Conservation (phyloP, 164 flowering plant species). For the Hamamelis virginiana region DNA sequence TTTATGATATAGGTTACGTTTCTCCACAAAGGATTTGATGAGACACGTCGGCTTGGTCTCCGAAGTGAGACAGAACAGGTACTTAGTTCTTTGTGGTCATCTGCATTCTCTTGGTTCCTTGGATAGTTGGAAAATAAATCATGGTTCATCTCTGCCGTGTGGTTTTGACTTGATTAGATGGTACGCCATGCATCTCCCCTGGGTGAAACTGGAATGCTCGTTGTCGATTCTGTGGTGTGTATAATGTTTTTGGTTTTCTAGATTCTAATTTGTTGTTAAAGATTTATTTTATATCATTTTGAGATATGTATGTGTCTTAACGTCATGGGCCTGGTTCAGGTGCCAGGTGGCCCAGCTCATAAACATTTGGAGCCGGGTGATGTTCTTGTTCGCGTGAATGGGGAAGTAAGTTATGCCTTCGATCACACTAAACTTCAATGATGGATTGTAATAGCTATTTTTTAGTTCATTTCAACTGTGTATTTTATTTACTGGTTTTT, state of each 20-base stretch:
- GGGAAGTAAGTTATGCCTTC: conserved; percentile 53
- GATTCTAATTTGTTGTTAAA: neutral
- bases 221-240: conserved; percentile 93
- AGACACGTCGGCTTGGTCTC: conserved; percentile 93
- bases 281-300: neutral
- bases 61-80: conserved; percentile 89
- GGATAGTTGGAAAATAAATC: neutral
- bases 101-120: neutral
- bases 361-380: conserved; percentile 91
- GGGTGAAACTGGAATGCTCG: conserved; percentile 96
- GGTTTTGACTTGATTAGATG: conserved; percentile 46
- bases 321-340: conserved; percentile 45
- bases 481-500: neutral
- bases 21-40: conserved; percentile 95
- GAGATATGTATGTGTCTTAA: neutral
- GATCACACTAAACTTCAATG: neutral
- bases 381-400: conserved; percentile 82
- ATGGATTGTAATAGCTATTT: neutral
- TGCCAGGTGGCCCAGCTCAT: conserved; percentile 95
- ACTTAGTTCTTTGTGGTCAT: neutral
- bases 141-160: neutral
- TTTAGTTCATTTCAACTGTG: neutral
- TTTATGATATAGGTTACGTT: conserved; percentile 57
- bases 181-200: conserved; percentile 82
- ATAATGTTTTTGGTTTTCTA: neutral